A percentile compares a stretch with the other conserved stretches of the same genome.
Conservation (phyloP, 2,329 filamentous ascomycete species). For the Stylonectria norvegica region DNA sequence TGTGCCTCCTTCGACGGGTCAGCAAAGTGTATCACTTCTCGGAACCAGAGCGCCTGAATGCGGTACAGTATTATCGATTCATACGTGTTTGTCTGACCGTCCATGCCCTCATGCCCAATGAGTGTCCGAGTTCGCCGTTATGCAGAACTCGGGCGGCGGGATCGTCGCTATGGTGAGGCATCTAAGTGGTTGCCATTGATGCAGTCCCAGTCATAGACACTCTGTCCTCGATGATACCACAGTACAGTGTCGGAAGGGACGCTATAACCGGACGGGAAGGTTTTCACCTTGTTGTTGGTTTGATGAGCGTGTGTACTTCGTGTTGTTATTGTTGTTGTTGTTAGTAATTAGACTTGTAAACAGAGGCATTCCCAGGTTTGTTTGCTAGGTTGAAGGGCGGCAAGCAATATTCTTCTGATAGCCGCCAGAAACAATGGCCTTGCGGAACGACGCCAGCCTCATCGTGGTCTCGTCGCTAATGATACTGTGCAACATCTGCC, state of each 20-base stretch:
- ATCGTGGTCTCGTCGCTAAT: neutral
- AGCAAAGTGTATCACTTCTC: slow-evolving; percentile 21
- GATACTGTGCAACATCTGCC: neutral
- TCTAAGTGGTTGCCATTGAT: slow-evolving; percentile 16
- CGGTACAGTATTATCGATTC: slow-evolving; percentile 16
- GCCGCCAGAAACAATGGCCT: slow-evolving; percentile 2
- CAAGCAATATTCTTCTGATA: slow-evolving; percentile 10
- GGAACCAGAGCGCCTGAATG: slow-evolving; percentile 15
- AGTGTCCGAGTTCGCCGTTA: slow-evolving; percentile 10
- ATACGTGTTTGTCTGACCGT: slow-evolving; percentile 20
- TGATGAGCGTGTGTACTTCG: too few species aligned
- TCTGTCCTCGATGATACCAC: slow-evolving; percentile 4
- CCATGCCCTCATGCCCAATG: slow-evolving; percentile 23
- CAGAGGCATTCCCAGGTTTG: slow-evolving; percentile 3
- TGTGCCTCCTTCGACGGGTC: slow-evolving; percentile 12
- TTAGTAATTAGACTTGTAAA: slow-evolving; percentile 1
- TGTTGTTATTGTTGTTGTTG: too few species aligned
- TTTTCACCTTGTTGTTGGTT: slow-evolving; percentile 4
- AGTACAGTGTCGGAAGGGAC: slow-evolving; percentile 3
- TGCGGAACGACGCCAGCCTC: slow-evolving; percentile 11
- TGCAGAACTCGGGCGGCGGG: slow-evolving; percentile 22
- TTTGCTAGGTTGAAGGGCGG: slow-evolving; percentile 2
- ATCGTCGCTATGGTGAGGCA: slow-evolving; percentile 22
- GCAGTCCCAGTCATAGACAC: slow-evolving; percentile 13
- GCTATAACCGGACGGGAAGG: slow-evolving; percentile 5